Evolutionary conservation across 768 basidiomycete genomes (phyloP), one percentile per base, ranked within the genome.

Genomic region (Erythrobasidium yunnanense): DNA sequence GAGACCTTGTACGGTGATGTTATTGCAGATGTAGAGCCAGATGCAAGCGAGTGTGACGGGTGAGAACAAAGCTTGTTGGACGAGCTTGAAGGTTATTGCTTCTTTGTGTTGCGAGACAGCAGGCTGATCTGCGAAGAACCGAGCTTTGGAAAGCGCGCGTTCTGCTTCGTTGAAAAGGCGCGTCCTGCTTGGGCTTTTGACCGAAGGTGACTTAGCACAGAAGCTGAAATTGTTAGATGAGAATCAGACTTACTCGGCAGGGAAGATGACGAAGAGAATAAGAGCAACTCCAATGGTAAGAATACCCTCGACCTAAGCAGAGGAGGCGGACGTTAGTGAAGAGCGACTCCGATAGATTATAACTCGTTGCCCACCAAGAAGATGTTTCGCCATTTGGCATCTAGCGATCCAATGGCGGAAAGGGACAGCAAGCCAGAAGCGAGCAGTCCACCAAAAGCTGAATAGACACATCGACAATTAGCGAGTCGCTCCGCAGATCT

Each of bases 1-100:
- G 45, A 66, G 51, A 23, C 65, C 65, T 57, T 66, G 65, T 6
- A 66, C 51, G 27, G 55, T 66, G 30, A 66, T 62, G 49, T 66
- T 66, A 45, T 66, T 66, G 65, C 51, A 56, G 55, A 55, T 66
- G 57, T 55, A 66, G 18, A 54, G 30, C 65, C 51, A 66, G n/a
- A 30, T 55, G 54, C 65, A 66, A 25, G 53, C 23, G 6, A 66
- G 54, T 2, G 35, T 56, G n/a, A 55, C 51, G 20, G 65, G 65
- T 4, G 55, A 23, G 6, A 22, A n/a, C 3, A 66, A 27, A 23
- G 65, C 65, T 55, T 45, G 22, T 27, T 15, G 18, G 34, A 66
- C 42, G 23, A 66, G 65, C 29, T 42, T 66, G n/a, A 32, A 62
- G 29, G 27, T 33, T 20, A 56, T 66, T 22, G 55, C 65, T 42